phyloP scores from a whole-genome alignment of 2,329 filamentous ascomycete genomes.

The Alternaria conjuncta region DNA sequence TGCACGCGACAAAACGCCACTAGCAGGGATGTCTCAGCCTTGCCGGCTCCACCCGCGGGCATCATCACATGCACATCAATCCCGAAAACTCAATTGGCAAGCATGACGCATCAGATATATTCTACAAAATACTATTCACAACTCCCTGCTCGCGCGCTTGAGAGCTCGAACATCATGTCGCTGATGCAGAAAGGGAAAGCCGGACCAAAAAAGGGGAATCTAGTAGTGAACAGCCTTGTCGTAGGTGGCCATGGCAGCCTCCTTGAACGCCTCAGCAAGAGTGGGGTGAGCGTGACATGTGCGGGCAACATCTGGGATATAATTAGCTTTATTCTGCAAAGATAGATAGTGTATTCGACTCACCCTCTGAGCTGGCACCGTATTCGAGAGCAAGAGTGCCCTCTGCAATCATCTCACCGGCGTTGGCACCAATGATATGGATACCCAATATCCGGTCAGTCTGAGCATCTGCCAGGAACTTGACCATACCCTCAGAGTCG shows the following conservation, averaged over 20 bases:
- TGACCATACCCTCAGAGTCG: conserved; percentile 93
- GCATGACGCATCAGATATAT: conserved; percentile 45
- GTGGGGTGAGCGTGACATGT: conserved; percentile 98
- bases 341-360: conserved; percentile 53
- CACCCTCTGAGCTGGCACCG: conserved; percentile 89
- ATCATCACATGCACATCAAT: conserved; percentile 9
- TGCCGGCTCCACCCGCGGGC: conserved; percentile 18
- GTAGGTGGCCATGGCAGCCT: conserved; percentile 98
- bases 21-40: conserved; percentile 30
- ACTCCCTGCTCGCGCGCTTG: conserved; percentile 38
- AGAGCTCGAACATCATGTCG: conserved; percentile 43
- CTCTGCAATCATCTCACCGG: conserved; percentile 99
- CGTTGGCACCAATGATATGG: conserved; percentile 95
- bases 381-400: conserved; percentile 95
- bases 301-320: conserved; percentile 56
- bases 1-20: conserved; percentile 28
- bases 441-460: conserved; percentile 94
- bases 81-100: conserved; percentile 27
- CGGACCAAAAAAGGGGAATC: conserved; percentile 36
- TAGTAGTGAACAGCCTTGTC: conserved; percentile 94
- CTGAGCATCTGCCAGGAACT: conserved; percentile 95
- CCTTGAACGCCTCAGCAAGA: conserved; percentile 97
- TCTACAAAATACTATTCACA: conserved; percentile 51
- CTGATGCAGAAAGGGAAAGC: conserved; percentile 43
- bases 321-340: conserved; percentile 19